A percentile compares a stretch with the other conserved stretches of the same genome.
phyloP scores from a whole-genome alignment of 495 filamentous ascomycete genomes.

The Penicillium waksmanii region DNA sequence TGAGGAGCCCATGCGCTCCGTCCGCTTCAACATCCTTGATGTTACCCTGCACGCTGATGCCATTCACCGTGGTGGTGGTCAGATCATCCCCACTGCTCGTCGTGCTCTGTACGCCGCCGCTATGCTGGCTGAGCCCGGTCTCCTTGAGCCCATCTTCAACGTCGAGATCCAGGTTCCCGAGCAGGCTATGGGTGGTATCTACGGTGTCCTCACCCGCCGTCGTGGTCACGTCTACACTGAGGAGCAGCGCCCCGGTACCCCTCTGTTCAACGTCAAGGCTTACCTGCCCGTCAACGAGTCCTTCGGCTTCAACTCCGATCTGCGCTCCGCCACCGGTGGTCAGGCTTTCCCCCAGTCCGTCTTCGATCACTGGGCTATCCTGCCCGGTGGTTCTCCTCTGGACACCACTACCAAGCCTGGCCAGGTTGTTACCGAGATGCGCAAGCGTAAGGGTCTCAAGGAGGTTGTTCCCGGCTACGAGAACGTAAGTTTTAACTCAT shows the following conservation, averaged over 20 bases:
- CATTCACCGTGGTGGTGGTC: constrained; percentile 98
- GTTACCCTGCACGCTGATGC: constrained; percentile 99
- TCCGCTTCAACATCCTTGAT: constrained; percentile 99
- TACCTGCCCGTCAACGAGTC: constrained; percentile 99
- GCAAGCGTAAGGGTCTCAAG: constrained; percentile 99
- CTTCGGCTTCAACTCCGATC: constrained; percentile 98
- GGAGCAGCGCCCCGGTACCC: constrained; percentile 97
- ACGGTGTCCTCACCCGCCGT: constrained; percentile 97
- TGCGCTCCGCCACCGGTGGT: constrained; percentile 88
- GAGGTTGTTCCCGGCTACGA: constrained; percentile 83
- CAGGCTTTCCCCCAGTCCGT: constrained; percentile 99
- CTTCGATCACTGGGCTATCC: constrained; percentile 97
- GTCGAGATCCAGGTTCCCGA: constrained; percentile 99
- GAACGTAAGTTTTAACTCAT: constrained; percentile 74
- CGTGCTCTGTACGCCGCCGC: constrained; percentile 94
- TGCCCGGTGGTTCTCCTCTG: constrained; percentile 91
- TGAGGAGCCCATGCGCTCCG: constrained; percentile 95
- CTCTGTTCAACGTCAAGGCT: constrained; percentile 99
- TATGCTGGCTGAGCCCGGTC: constrained; percentile 85
- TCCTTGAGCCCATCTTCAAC: constrained; percentile 97
- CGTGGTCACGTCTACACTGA: constrained; percentile 99
- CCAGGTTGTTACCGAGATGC: constrained; percentile 81
- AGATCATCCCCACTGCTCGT: constrained; percentile 97
- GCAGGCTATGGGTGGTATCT: constrained; percentile 99
- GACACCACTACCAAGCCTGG: constrained; percentile 86